Percentiles rank a stretch among this genome's conserved stretches.
phyloP scores from a whole-genome alignment of 306 rosid species.

The Macrotyloma uniflorum region DNA sequence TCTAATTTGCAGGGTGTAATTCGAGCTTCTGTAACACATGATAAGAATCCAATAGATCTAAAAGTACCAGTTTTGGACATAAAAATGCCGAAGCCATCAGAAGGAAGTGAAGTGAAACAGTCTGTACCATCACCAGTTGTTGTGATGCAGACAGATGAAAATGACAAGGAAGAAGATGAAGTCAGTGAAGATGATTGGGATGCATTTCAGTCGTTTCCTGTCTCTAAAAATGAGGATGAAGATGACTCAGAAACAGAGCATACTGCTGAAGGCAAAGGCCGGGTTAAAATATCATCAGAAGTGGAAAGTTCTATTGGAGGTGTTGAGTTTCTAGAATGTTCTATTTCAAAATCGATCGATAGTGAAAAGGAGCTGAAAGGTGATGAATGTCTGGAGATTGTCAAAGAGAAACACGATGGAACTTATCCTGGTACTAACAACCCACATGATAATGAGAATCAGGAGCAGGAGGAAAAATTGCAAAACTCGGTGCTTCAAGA shows the following conservation, averaged over 20 bases:
- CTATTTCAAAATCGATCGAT: conserved; percentile 35
- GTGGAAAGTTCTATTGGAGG: conserved; percentile 34
- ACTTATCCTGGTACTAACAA: conserved; percentile 18
- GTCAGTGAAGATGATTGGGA: conserved; percentile 94
- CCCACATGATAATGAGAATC: conserved; percentile 23
- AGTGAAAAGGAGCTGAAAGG: conserved; percentile 30
- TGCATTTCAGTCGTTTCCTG: conserved; percentile 88
- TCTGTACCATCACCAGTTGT: conserved; percentile 34
- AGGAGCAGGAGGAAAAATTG: conserved; percentile 39
- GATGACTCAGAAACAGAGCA: conserved; percentile 48
- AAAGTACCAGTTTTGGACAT: conserved; percentile 67
- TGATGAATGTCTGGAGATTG: conserved; percentile 38
- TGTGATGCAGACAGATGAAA: conserved; percentile 31
- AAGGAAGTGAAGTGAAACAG: conserved; percentile 50
- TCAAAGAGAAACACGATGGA: conserved; percentile 38
- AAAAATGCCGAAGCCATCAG: conserved; percentile 60
- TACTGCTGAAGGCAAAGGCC: conserved; percentile 39
- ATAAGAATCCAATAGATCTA: conserved; percentile 54
- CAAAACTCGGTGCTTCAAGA: conserved; percentile 38
- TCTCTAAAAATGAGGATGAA: conserved; percentile 57
- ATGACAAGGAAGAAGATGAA: conserved; percentile 48
- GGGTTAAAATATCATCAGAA: conserved; percentile 43
- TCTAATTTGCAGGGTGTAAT: conserved; percentile 63
- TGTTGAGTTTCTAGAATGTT: conserved; percentile 44
- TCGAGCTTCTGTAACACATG: conserved; percentile 86